A percentile compares a stretch with the other conserved stretches of the same genome.
phyloP scores from a whole-genome alignment of 768 basidiomycete genomes.

The Lactifluus hygrophoroides region DNA sequence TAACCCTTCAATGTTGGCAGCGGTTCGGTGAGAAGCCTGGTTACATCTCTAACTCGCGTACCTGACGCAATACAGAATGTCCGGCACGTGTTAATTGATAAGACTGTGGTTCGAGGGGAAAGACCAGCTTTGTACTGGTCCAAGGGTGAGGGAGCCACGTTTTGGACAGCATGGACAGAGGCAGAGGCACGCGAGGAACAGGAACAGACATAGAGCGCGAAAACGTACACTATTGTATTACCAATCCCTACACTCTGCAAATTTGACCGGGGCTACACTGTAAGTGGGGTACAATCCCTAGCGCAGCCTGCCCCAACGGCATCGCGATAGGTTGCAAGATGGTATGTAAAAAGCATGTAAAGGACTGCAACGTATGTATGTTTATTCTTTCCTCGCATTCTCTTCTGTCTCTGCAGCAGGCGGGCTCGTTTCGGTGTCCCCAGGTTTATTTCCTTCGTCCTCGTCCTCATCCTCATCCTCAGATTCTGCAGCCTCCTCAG shows the following conservation, averaged over 20 bases:
- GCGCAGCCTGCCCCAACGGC: neutral
- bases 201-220: conserved; percentile 6
- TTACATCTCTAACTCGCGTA: neutral
- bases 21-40: conserved; percentile 50
- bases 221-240: conserved; percentile 16
- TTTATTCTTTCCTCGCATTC: conserved; percentile 28
- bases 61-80: conserved; percentile 42
- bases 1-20: conserved; percentile 28
- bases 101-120: conserved; percentile 57
- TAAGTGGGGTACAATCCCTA: conserved; percentile 6
- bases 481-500: conserved; percentile 24
- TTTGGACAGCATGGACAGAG: conserved; percentile 71
- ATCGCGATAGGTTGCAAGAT: conserved; percentile 4
- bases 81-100: conserved; percentile 74
- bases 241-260: conserved; percentile 11
- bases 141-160: conserved; percentile 53
- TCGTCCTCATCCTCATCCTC: conserved; percentile 25
- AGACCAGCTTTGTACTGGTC: conserved; percentile 67
- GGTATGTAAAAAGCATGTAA: conserved; percentile 20
- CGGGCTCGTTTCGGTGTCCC: conserved; percentile 21
- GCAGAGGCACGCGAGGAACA: conserved; percentile 39
- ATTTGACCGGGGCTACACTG: neutral
- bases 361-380: conserved; percentile 1
- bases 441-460: conserved; percentile 23
- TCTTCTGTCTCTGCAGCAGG: conserved; percentile 29